Base-by-base conservation (phyloP, 2,329 filamentous ascomycete genomes). In the Delphinella strobiligena region DNA sequence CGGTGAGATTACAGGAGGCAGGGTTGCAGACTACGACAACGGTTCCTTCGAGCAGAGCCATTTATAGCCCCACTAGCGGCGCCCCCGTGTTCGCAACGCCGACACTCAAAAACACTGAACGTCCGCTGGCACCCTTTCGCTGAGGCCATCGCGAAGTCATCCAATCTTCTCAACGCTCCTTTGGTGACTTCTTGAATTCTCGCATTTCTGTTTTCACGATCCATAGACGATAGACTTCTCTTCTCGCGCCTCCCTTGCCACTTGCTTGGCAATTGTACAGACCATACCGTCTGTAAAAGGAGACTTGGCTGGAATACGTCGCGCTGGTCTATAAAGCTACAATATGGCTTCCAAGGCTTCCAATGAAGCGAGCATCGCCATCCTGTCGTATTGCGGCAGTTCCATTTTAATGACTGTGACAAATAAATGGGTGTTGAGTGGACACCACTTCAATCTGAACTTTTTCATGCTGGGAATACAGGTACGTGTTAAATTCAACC, bases 391-490 rank as follows among this genome's bases (percentile, higher is more conserved):
- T 70, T 98, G 91, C 63, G 70, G 82, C 54, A 85, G 89, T 38
- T 95, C 88, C n/a, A 98, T 98, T 58, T 75, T 89, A 61, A 98
- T 98, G 91, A 98, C 91, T 5, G 84, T 95, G n/a, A 91, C 93
- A 61, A 98, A 98, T 69, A 98, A 98, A 72, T 98, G 93, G 61
- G 88, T 95, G 47, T 77, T 98, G 34, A 95, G 86, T 5, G 91
- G 91, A 45, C 72, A 74, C 37, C 75, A 81, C 50, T 98, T 93
- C 75, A 98, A 98, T 65, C 67, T 98, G 54, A 94, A 93, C 65
- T 94, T 96, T 64, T 85, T 98, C 65, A 82, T 95, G 53, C 75
- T 98, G 44, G 81, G 78, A 45, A 74, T 96, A 45, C 91, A 96
- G 79, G 89, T 95, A 75, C 55, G 75, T 56, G n/a, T 9, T 34